Evolutionary conservation across 345 rosid genomes (phyloP).

Genomic region (Sapria himalayana): DNA sequence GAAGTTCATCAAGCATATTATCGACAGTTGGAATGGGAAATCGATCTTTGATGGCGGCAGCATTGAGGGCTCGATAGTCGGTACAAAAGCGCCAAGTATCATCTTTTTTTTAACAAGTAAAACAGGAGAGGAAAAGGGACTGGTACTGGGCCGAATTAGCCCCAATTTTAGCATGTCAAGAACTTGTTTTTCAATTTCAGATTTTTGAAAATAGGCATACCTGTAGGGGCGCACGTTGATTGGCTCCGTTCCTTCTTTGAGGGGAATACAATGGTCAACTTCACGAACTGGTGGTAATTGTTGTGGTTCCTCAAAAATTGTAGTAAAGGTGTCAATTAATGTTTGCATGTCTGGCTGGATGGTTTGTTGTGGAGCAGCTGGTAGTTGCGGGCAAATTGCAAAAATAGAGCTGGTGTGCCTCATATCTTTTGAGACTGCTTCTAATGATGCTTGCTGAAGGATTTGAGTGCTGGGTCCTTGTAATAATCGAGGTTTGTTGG

Average conservation of each 20-base stretch:
- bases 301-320: not conserved
- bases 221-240: constrained; percentile 3
- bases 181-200: constrained; percentile 3
- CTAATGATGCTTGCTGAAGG: no score
- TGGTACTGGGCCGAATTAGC: constrained; percentile 1
- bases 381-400: no score
- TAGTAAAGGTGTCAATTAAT: not conserved
- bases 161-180: constrained; percentile 1
- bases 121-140: constrained; percentile 6
- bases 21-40: constrained; percentile 5
- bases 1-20: constrained; percentile 1
- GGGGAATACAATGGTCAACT: not conserved
- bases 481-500: no score
- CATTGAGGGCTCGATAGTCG: not conserved
- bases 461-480: no score
- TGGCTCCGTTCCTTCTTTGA: constrained; percentile 1
- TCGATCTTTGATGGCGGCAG: not conserved
- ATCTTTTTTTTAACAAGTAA: constrained; percentile 3
- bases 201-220: constrained; percentile 1
- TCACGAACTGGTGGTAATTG: not conserved
- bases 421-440: no score
- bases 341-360: no score
- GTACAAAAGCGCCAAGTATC: no score
- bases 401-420: no score
- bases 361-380: no score